Percentiles rank a stretch among this genome's conserved stretches.
Conservation (phyloP, 1,139 yeast species). For the Protomyces inundatus region DNA sequence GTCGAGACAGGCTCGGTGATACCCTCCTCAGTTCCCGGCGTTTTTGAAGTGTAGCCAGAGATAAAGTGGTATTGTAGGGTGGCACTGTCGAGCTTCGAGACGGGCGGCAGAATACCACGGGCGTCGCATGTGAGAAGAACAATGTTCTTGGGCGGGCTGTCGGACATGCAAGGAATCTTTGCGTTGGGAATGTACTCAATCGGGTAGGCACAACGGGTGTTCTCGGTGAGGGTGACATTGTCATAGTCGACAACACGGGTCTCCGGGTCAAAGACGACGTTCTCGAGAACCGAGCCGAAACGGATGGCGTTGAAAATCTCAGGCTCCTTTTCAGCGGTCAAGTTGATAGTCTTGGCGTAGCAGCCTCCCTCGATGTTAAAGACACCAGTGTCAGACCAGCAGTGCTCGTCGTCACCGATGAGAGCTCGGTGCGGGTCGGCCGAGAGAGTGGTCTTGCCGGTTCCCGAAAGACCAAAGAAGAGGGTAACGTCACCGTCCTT, state of each 20-base stretch:
- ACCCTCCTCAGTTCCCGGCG: slow-evolving; percentile 99
- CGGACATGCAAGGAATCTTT: slow-evolving; percentile 87
- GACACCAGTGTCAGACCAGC: slow-evolving; percentile 98
- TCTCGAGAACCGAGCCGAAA: slow-evolving; percentile 91
- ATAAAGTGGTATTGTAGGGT: slow-evolving; percentile 99
- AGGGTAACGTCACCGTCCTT: slow-evolving; percentile 75
- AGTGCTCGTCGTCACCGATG: slow-evolving; percentile 98
- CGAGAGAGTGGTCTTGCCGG: slow-evolving; percentile 95
- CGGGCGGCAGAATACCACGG: slow-evolving; percentile 96
- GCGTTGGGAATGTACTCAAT: slow-evolving; percentile 96
- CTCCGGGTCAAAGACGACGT: slow-evolving; percentile 76
- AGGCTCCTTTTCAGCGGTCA: slow-evolving; percentile 88
- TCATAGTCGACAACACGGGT: slow-evolving; percentile 82
- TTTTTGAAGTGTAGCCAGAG: slow-evolving; percentile 97
- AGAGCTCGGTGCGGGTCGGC: slow-evolving; percentile 93
- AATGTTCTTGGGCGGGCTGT: slow-evolving; percentile 86
- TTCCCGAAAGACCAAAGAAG: slow-evolving; percentile 95
- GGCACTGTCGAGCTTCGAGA: slow-evolving; percentile 84
- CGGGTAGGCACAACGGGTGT: slow-evolving; percentile 98
- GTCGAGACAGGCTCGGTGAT: slow-evolving; percentile 98
- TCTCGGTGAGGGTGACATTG: slow-evolving; percentile 79
- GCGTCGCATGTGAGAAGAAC: slow-evolving; percentile 95
- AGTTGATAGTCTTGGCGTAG: slow-evolving; percentile 94
- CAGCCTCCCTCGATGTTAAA: slow-evolving; percentile 99
- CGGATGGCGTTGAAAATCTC: slow-evolving; percentile 93